Evolutionary conservation across 345 rosid genomes (phyloP).

Genomic region (Eucalyptus cloeziana): DNA sequence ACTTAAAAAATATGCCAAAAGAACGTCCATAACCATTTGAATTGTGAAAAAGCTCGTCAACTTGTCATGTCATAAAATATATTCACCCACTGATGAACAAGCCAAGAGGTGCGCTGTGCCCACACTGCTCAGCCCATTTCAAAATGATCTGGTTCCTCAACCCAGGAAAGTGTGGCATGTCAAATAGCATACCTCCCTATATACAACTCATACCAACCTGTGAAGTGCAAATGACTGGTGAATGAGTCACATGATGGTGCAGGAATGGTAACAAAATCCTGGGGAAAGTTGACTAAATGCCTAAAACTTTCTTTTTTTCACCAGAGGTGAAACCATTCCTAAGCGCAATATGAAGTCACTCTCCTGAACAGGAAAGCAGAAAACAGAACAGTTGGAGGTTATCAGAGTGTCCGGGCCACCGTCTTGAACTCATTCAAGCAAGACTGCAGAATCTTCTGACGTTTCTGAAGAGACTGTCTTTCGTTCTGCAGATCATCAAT

Average conservation of each 20-base stretch:
- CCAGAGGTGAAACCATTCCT: neutral
- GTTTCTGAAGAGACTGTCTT: conserved; percentile 68
- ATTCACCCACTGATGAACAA: neutral
- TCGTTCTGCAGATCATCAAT: conserved; percentile 63
- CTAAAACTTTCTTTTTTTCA: neutral
- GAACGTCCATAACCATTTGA: neutral
- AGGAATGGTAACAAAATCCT: neutral
- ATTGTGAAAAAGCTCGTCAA: neutral
- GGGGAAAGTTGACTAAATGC: conserved; percentile 2
- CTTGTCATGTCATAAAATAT: neutral
- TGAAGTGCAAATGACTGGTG: neutral
- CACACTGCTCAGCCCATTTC: neutral
- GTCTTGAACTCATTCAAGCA: conserved; percentile 83
- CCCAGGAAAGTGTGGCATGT: neutral
- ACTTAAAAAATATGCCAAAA: neutral
- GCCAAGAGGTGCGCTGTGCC: neutral
- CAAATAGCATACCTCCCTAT: neutral
- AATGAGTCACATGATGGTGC: neutral
- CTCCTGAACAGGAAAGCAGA: neutral
- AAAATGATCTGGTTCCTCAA: neutral
- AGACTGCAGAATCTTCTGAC: conserved; percentile 76
- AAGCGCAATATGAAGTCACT: neutral
- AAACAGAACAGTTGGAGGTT: neutral
- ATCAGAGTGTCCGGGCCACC: conserved; percentile 62
- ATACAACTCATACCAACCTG: neutral